These are phyloP conservation scores for Candida railenensis DNA, from an alignment of 805 yeast species.

Conservation along the genomic window DNA sequence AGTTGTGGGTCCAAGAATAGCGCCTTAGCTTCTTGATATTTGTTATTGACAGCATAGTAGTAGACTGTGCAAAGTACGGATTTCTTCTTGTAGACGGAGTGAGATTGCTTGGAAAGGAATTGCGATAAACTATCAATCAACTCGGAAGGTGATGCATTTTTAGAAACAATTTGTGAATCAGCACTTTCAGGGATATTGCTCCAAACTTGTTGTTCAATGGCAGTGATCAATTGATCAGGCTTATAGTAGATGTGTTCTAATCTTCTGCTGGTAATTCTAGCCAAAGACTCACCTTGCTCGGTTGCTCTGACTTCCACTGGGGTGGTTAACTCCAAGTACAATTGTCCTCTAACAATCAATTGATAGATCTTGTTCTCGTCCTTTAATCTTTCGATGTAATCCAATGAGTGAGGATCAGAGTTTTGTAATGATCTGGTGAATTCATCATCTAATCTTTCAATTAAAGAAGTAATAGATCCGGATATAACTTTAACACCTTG, in stretches of 20 bases:
- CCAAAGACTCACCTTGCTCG: slow-evolving; percentile 51
- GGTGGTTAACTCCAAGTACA: slow-evolving; percentile 71
- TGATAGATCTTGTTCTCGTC: slow-evolving; percentile 80
- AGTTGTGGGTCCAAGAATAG: slow-evolving; percentile 83
- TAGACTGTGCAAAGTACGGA: slow-evolving; percentile 85
- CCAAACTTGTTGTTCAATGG: slow-evolving; percentile 80
- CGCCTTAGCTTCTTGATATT: slow-evolving; percentile 82
- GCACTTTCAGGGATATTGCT: slow-evolving; percentile 32
- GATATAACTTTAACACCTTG: slow-evolving; percentile 69
- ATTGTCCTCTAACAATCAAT: slow-evolving; percentile 79
- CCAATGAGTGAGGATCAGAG: slow-evolving; percentile 93
- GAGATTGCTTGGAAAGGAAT: slow-evolving; percentile 59
- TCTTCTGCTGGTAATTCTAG: slow-evolving; percentile 78
- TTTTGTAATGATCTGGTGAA: slow-evolving; percentile 81
- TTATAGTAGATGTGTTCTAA: slow-evolving; percentile 92
- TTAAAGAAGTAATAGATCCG: slow-evolving; percentile 82
- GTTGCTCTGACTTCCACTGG: slow-evolving; percentile 38
- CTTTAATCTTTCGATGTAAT: slow-evolving; percentile 84
- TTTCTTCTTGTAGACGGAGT: slow-evolving; percentile 69
- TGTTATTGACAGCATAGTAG: slow-evolving; percentile 86
- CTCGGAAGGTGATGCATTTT: slow-evolving; percentile 35
- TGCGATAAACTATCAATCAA: slow-evolving; percentile 67
- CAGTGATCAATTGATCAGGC: slow-evolving; percentile 69
- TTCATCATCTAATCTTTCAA: slow-evolving; percentile 95
- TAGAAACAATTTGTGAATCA: slow-evolving; percentile 27